These are phyloP conservation scores for Phlyctochytrium planicorne DNA, from an alignment of 192 early-diverging fungal genomes.

Conservation along the genomic window DNA sequence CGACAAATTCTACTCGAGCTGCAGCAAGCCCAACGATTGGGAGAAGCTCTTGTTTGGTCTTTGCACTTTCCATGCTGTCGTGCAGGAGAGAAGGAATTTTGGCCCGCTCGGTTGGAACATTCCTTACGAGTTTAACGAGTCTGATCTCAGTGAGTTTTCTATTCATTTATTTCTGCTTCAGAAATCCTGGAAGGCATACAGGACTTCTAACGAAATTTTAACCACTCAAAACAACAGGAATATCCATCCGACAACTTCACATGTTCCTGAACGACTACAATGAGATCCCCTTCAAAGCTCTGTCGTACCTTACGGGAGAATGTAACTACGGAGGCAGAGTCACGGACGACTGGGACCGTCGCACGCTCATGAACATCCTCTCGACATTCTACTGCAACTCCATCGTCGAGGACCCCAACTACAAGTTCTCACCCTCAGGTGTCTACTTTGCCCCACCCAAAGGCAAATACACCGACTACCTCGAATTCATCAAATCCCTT, in stretches of 20 bases:
- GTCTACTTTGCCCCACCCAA: conserved; percentile 55
- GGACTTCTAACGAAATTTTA: no score
- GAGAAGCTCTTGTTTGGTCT: conserved; percentile 65
- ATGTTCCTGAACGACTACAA: conserved; percentile 64
- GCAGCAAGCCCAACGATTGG: conserved; percentile 53
- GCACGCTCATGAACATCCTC: conserved; percentile 59
- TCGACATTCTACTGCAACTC: conserved; percentile 53
- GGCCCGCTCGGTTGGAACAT: conserved; percentile 70
- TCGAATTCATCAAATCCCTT: conserved; percentile 57
- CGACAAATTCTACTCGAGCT: conserved; percentile 55
- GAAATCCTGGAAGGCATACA: no score
- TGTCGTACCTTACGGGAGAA: conserved; percentile 60
- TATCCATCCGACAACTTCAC: conserved; percentile 60
- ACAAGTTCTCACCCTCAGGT: conserved; percentile 58
- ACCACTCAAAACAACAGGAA: no score
- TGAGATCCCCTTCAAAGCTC: conserved; percentile 61
- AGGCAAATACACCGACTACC: conserved; percentile 50
- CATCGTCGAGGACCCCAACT: conserved; percentile 51
- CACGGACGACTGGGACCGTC: conserved; percentile 67
- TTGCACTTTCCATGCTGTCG: conserved; percentile 65
- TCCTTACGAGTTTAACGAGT: conserved; percentile 69
- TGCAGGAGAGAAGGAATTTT: conserved; percentile 64
- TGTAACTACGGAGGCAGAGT: conserved; percentile 69
- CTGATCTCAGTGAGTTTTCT: conserved; percentile 49
- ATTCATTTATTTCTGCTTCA: neutral